Evolutionary conservation across 2,329 filamentous ascomycete genomes (phyloP), one percentile per base, ranked within the genome.

Genomic region (Pyrenophora tritici-repentis): DNA sequence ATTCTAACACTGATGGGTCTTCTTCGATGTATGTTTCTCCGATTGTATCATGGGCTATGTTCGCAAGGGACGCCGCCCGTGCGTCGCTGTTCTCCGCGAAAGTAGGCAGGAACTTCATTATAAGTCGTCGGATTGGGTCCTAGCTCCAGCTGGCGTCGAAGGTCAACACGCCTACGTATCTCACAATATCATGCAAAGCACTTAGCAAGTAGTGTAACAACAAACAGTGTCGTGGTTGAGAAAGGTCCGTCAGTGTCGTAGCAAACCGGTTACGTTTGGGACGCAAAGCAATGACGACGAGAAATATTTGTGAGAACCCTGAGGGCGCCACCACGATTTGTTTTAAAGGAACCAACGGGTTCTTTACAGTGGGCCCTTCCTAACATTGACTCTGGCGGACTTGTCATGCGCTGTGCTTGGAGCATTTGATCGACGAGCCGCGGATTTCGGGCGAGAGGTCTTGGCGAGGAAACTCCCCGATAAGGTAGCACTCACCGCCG

Each of bases 1-100:
- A 71, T 45, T 71, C 67, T 38, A 53, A 51, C 16, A 65, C 61
- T 1, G 64, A 63, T 6, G 68, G 68, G 22, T 70, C 66, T 24
- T 70, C 58, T 42, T 71, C 68, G 29, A 62, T 42, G 40, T 67
- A 70, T 1, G 58, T 43, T 6, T 59, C 53, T 2, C 59, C 61
- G 32, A 67, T 55, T 12, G 62, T 58, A 18, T 62, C 63, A 35
- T 52, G 46, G 2, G 65, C 62, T 20, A 59, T 55, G 14, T 62
- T 44, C 38, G 58, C 49, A 3, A 65, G 35, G 4, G 52, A 53
- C 13, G 48, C 37, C n/a, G 35, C 55, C 38, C 61, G 47, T 42
- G 55, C 46, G 35, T 54, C 53, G 22, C 45, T 58, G 24, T 55
- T 47, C 5, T 61, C 41, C 6, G 50, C 47, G 26, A 59, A 58